Evolutionary conservation across 1,284 basidiomycete species (phyloP).

Genomic region (Austropuccinia psidii): DNA sequence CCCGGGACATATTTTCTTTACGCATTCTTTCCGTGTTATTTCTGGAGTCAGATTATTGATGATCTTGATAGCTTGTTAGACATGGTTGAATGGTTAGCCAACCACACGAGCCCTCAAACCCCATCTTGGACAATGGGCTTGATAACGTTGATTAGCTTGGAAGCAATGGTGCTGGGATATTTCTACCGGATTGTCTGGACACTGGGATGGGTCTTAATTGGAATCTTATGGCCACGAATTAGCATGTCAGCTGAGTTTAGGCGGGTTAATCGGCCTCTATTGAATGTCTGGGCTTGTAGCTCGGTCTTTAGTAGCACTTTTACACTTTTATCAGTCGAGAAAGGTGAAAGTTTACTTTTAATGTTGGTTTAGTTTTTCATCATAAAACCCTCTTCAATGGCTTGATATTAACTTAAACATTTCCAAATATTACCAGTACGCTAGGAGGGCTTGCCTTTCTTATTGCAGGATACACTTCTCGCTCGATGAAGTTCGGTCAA

Average conservation of each 20-base stretch:
- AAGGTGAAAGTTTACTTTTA: slow-evolving; percentile 58
- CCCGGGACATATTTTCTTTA: slow-evolving; percentile 72
- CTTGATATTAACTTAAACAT: neutral
- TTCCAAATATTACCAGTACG: neutral
- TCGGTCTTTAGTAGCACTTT: slow-evolving; percentile 61
- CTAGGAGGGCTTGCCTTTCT: slow-evolving; percentile 15
- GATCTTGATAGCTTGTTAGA: slow-evolving; percentile 35
- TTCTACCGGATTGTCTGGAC: slow-evolving; percentile 63
- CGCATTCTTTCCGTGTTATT: slow-evolving; percentile 64
- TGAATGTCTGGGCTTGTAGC: slow-evolving; percentile 53
- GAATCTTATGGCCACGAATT: slow-evolving; percentile 60
- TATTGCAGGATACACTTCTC: neutral
- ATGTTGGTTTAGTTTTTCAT: slow-evolving; percentile 53
- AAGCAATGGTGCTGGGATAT: slow-evolving; percentile 64
- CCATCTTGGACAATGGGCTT: slow-evolving; percentile 11
- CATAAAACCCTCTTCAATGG: neutral
- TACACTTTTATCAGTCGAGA: slow-evolving; percentile 65
- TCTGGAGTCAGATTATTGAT: slow-evolving; percentile 50
- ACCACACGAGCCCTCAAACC: neutral
- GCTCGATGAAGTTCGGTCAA: neutral
- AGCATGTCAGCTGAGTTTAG: slow-evolving; percentile 51
- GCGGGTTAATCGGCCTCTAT: slow-evolving; percentile 46
- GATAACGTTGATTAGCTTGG: slow-evolving; percentile 48
- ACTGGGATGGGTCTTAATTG: slow-evolving; percentile 59
- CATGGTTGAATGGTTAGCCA: neutral